Evolutionary conservation across 2,329 filamentous ascomycete genomes (phyloP).

Genomic region (Ophiognomonia clavigignenti-juglandacearum): DNA sequence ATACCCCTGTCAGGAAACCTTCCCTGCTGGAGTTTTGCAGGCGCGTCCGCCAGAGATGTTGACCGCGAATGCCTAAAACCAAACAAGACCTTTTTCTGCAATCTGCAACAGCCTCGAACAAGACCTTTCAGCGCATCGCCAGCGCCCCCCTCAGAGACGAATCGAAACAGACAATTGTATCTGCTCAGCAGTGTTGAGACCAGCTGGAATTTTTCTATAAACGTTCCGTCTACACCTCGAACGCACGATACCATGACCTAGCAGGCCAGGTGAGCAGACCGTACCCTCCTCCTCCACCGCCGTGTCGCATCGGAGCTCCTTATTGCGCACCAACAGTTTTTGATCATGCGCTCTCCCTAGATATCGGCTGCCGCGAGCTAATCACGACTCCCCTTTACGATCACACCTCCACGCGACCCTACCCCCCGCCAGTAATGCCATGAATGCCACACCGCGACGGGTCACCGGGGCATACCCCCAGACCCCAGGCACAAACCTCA

Average conservation of each 20-base stretch:
- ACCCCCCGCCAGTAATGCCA: conserved; percentile 14
- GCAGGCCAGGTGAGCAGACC: conserved; percentile 12
- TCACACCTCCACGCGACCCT: background rate
- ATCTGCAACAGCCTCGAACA: background rate
- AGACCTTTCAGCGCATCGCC: background rate
- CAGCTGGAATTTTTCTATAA: background rate
- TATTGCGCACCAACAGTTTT: background rate
- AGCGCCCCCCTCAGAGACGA: background rate
- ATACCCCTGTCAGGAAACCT: background rate
- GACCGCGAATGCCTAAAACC: conserved; percentile 1
- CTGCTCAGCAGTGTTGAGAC: background rate
- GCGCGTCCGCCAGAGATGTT: conserved; percentile 3
- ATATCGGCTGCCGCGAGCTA: conserved; percentile 16
- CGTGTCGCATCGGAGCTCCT: background rate
- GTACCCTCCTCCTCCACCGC: background rate
- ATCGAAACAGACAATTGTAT: background rate
- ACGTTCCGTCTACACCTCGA: conserved; percentile 1
- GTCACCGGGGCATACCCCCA: conserved; percentile 15
- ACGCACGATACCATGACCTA: conserved; percentile 16
- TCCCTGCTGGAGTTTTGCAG: conserved; percentile 8
- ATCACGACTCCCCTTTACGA: conserved; percentile 1
- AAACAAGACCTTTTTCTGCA: conserved; percentile 4
- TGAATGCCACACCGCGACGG: conserved; percentile 15
- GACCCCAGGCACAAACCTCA: conserved; percentile 17
- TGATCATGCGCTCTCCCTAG: conserved; percentile 4